Conservation (phyloP, 495 filamentous ascomycete species). For the Platismatia glauca region DNA sequence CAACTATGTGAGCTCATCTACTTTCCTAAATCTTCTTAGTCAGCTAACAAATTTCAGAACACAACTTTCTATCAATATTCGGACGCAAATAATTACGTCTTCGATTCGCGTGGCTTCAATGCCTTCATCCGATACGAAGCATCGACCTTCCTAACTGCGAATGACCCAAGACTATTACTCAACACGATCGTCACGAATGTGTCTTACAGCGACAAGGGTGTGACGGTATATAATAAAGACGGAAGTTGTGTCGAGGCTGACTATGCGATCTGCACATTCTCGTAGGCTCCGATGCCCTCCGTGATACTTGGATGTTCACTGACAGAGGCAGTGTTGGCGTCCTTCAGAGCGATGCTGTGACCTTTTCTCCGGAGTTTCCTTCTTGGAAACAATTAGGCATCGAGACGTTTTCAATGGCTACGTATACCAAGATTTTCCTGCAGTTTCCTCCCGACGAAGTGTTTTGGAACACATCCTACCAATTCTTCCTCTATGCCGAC, state of each 20-base stretch:
- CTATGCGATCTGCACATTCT: slow-evolving; percentile 51
- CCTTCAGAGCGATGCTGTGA: slow-evolving; percentile 53
- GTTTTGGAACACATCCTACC: slow-evolving; percentile 59
- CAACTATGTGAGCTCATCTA: slow-evolving; percentile 24
- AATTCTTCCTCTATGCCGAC: slow-evolving; percentile 66
- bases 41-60: slow-evolving; percentile 26
- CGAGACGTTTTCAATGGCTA: slow-evolving; percentile 60
- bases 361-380: slow-evolving; percentile 53
- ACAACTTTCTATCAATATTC: slow-evolving; percentile 42
- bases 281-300: slow-evolving; percentile 21
- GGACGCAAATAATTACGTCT: slow-evolving; percentile 57
- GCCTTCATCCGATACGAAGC: slow-evolving; percentile 53
- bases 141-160: slow-evolving; percentile 46
- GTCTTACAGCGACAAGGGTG: slow-evolving; percentile 43
- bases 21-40: neutral
- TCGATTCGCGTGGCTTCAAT: slow-evolving; percentile 61
- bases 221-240: slow-evolving; percentile 48
- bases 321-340: slow-evolving; percentile 45
- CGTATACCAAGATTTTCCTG: slow-evolving; percentile 72
- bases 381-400: slow-evolving; percentile 60
- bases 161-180: slow-evolving; percentile 51
- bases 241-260: slow-evolving; percentile 54
- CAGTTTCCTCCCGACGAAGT: slow-evolving; percentile 54
- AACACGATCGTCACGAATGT: slow-evolving; percentile 53
- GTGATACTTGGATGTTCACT: neutral